Base-by-base conservation (phyloP, 345 rosid genomes). In the Firmiana major region DNA sequence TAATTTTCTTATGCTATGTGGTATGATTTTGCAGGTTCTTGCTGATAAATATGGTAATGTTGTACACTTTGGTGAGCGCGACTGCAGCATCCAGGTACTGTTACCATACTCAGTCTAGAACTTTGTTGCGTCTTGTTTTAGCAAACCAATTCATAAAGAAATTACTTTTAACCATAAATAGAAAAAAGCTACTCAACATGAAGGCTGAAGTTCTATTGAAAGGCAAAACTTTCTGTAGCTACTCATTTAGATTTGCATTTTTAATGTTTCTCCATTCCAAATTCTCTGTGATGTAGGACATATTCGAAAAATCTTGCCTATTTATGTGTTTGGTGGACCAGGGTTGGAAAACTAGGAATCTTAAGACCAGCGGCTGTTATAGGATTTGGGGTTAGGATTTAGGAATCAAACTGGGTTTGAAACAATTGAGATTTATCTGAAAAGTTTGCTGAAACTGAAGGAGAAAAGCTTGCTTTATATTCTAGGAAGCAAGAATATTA, bases 11-110 rank as follows among this genome's bases (percentile, higher is more conserved):
- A 70, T 74, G 38, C 72, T 73, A 22, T 22, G 40, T 31, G 36
- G 8, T 79, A 17, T 77, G 74, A 72, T 63, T 77, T 83, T 80
- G n/a, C 87, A 96, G 99, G 95, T 96, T 81, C 97, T 96, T 79
- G 97, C 99, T 19, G 99, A 96, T 88, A 93, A 93, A 83, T 85
- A 83, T 80, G 98, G 99, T 70, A 93, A 96, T 80, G 99, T 93
- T 80, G 98, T 96, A 81, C 99, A 96, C 84, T 96, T 92, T 78
- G 98, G 99, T 78, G 99, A 96, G 89, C 94, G 99, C 76, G 99
- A 96, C 88, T 96, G 99, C 89, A 96, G 98, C 81, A 96, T 96
- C 81, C 99, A 96, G 97, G 99, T 96, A 90, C 48, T 49, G 22
- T 38, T 40, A 22, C 42, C 38, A 43, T 28, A 26, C 9, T 24